Conservation (phyloP, 192 early-diverging fungal species). For the Lobosporangium transversale region DNA sequence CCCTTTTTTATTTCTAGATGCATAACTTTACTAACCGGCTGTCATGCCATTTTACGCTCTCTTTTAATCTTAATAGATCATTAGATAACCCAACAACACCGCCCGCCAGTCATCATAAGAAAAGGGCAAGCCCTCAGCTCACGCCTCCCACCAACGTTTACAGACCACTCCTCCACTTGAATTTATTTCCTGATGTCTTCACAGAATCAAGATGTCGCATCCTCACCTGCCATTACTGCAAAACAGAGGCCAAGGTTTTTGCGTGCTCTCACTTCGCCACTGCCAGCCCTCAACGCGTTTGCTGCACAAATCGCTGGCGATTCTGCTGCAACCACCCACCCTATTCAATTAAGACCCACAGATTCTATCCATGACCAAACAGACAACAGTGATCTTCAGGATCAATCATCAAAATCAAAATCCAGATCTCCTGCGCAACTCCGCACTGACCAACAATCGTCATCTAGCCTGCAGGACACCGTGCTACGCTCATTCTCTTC, state of each 20-base stretch:
- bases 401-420: not conserved
- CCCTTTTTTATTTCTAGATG: no score
- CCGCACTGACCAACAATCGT: not conserved
- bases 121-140: no score
- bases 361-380: not conserved
- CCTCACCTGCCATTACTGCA: not conserved
- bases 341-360: not conserved
- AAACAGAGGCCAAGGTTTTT: constrained; percentile 18
- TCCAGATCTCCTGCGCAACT: constrained; percentile 1
- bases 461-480: not conserved
- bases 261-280: constrained; percentile 30
- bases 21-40: no score
- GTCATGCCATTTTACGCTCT: no score
- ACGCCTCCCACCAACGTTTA: no score
- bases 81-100: no score
- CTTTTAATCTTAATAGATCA: no score
- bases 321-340: not conserved
- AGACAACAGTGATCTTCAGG: not conserved
- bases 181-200: not conserved
- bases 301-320: not conserved
- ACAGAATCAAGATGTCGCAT: not conserved
- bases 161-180: not conserved
- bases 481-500: constrained; percentile 14
- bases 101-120: no score
- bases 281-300: constrained; percentile 16